These are phyloP conservation scores for Neoboletus brunneissimus DNA, from an alignment of 768 basidiomycete species.

Conservation along the genomic window DNA sequence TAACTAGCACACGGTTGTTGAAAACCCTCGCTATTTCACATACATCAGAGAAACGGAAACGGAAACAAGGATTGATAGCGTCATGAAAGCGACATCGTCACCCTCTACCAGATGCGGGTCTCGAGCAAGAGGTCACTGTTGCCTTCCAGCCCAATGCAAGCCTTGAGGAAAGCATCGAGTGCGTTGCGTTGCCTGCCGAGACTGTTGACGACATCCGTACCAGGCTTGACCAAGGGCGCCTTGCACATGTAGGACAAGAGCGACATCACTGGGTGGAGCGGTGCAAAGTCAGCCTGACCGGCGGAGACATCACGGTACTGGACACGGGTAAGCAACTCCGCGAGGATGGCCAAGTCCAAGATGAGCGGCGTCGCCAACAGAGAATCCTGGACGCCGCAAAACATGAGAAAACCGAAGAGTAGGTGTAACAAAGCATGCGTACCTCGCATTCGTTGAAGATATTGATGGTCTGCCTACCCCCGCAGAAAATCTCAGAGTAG, in stretches of 20 bases:
- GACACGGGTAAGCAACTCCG: slow-evolving; percentile 92
- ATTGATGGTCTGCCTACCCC: slow-evolving; percentile 90
- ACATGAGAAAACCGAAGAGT: background rate
- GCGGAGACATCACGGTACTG: slow-evolving; percentile 66
- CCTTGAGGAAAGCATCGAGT: slow-evolving; percentile 91
- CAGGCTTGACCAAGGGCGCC: slow-evolving; percentile 92
- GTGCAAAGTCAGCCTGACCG: slow-evolving; percentile 62
- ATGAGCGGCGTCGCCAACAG: slow-evolving; percentile 95
- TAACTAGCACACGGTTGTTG: slow-evolving; percentile 16
- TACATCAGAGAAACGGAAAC: background rate
- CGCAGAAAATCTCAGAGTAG: slow-evolving; percentile 97
- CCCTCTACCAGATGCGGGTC: slow-evolving; percentile 80
- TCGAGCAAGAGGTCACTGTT: slow-evolving; percentile 82
- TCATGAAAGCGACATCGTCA: background rate
- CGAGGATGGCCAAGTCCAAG: slow-evolving; percentile 88
- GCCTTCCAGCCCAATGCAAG: slow-evolving; percentile 84
- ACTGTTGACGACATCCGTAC: slow-evolving; percentile 91
- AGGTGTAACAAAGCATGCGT: slow-evolving; percentile 11
- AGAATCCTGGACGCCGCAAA: slow-evolving; percentile 60
- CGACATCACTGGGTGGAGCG: slow-evolving; percentile 88
- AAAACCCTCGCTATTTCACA: slow-evolving; percentile 10
- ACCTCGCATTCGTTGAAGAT: slow-evolving; percentile 99
- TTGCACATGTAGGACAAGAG: slow-evolving; percentile 97
- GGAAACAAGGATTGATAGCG: background rate
- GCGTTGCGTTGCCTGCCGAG: slow-evolving; percentile 94